Evolutionary conservation across 495 filamentous ascomycete genomes (phyloP), one percentile per base, ranked within the genome.

Genomic region (Pyrenopolyporus hunteri): DNA sequence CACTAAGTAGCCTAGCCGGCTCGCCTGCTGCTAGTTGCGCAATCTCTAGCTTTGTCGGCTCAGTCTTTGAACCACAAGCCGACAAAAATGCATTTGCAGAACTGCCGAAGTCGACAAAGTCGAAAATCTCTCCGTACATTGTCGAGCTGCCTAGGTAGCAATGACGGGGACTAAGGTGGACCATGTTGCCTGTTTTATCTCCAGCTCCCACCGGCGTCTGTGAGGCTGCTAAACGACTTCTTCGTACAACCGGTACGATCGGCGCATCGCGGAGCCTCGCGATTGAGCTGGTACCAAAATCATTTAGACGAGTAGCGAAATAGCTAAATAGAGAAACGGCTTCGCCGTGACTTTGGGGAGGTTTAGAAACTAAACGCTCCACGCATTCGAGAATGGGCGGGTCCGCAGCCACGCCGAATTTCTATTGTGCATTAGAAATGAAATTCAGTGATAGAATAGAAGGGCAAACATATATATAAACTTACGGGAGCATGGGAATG

Each of bases 81-180:
- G 92, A 79, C 4, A 99, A 78, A 67, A 99, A 98, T 0, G 87
- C 76, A 64, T 98, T 97, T 2, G 91, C 93, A 66, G 93, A 85
- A 46, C 81, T 71, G 2, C 92, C 92, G 74, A 97, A 97, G 70
- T 97, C 89, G 3, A 98, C 91, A 74, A 96, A 99, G 70, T 97
- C 92, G 61, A 98, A 96, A 13, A 99, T 92, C 22, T 94, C 90
- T 31, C 83, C 87, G 64, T 93, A 98, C 9, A 82, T 83, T 16
- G 85, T 77, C 53, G 87, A 87, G 19, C 81, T 83, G 17, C 89
- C 87, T 5, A 98, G 80, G 73, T 94, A 97, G 66, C 88, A 92
- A 26, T 83, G 73, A 20, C 75, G 80, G 1, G 93, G 93, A 22
- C 82, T 78, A 28, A 91, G 59, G 28, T 71, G 68, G 28, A 71